Evolutionary conservation across 1,284 basidiomycete species (phyloP), one percentile per base, ranked within the genome.

Genomic region (Apiotrichum porosum): DNA sequence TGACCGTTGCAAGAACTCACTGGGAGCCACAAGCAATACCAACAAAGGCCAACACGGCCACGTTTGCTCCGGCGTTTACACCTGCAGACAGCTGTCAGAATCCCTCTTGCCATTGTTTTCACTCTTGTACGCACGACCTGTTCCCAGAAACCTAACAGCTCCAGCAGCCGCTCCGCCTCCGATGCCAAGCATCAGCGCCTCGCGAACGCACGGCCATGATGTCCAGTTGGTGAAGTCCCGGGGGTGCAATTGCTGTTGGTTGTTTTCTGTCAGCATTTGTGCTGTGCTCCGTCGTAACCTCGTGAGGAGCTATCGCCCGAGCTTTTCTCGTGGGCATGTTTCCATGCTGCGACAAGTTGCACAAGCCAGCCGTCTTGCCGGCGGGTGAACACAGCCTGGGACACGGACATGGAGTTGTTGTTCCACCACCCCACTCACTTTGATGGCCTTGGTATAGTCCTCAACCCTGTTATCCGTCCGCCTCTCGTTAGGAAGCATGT

Each of bases 151-250:
- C 9, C 66, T 55, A 3, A 74, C 57, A 4, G 64, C 64, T 3
- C 69, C 71, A 21, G 72, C 50, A 2, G 65, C 69, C 1, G 56
- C 43, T 17, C 69, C 71, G 15, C 65, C 66, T 8, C 57, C 66
- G 22, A 74, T 73, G n/a, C 68, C 71, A 50, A 68, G 68, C 30
- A 75, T 51, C 45, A 71, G 51, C 52, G 63, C 63, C 34, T 63
- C 61, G 38, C 73, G 52, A n/a, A 64, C 57, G 44, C 72, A 71
- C 24, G 72, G 71, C 39, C 68, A 60, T 35, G 58, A 42, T 9
- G 62, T 65, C 26, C 71, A 63, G 38, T 60, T 57, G 42, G 60
- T 46, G 21, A 66, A 47, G 47, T 63, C 60, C 12, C 58, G 40
- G 3, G 44, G n/a, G 4, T 42, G n/a, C n/a, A n/a, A n/a, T n/a